Evolutionary conservation across 495 filamentous ascomycete species (phyloP), one percentile per base, ranked within the genome.

Genomic region (Platismatia glauca): DNA sequence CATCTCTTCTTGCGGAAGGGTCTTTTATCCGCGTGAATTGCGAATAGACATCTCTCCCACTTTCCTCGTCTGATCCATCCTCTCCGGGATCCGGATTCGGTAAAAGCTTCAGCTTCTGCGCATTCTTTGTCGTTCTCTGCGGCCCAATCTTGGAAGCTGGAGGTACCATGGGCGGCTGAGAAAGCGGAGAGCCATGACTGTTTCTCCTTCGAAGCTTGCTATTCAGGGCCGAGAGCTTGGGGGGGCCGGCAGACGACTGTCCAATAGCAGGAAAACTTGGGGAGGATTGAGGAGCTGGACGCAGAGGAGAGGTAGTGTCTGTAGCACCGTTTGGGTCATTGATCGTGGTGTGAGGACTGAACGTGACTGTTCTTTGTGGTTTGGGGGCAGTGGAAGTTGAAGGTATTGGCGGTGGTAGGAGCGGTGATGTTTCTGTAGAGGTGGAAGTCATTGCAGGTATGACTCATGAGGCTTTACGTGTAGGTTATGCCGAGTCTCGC

Each of bases 1-100:
- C 94, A 80, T 97, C 95, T 65, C 94, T 84, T 58, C 94, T 79
- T 16, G 94, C 93, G 1, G 89, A 95, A 4, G 91, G 91, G 71
- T 98, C 94, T 74, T 97, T 97, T 74, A 98, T 97, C 39, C 95
- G 85, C 76, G 81, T 95, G 81, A 85, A 87, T 73, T 98, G 94
- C 18, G 90, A 90, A 74, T 98, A 98, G 18, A 98, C 94, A 73
- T 98, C 94, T 59, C 94, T 81, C 24, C 93, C 91, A 67, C 89
- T 89, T 71, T 98, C 94, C 68, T 94, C 91, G 63, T 95, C 91
- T 5, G 77, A 76, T 2, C 75, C 81, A 52, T 89, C 89, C 34
- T 90, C 89, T 4, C 85, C 86, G 13, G 89, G 82, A 48, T 93
- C 89, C 3, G 95, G 91, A 68, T 93, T 90, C 6, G 94, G 94